Conservation (phyloP, 495 filamentous ascomycete genomes). For the Hypoxylon fuscum region DNA sequence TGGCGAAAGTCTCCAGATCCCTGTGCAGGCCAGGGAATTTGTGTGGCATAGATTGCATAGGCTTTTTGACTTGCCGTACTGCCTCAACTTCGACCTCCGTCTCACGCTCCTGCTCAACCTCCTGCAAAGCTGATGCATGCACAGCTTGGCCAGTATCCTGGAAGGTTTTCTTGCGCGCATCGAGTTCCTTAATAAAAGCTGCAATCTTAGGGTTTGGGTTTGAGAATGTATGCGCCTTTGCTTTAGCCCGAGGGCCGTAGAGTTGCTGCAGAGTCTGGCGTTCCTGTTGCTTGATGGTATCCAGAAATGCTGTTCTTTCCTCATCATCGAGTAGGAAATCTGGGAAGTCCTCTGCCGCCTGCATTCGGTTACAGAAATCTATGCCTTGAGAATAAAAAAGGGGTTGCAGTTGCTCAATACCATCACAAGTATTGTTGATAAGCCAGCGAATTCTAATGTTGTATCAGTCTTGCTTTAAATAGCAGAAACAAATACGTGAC, state of each 20-base stretch:
- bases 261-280: constrained; percentile 48
- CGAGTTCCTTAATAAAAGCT: constrained; percentile 45
- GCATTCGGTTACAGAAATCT: constrained; percentile 60
- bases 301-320: constrained; percentile 27
- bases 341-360: constrained; percentile 42
- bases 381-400: constrained; percentile 65
- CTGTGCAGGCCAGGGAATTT: constrained; percentile 45
- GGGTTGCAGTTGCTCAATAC: constrained; percentile 62
- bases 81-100: constrained; percentile 57
- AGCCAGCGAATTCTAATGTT: constrained; percentile 60
- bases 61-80: constrained; percentile 57
- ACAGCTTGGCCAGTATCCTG: constrained; percentile 48
- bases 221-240: neutral
- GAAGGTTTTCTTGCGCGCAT: constrained; percentile 38
- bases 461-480: constrained; percentile 8
- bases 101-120: constrained; percentile 63
- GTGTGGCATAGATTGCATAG: constrained; percentile 35
- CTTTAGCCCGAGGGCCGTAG: constrained; percentile 43
- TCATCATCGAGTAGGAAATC: constrained; percentile 31
- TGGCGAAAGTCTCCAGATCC: constrained; percentile 40
- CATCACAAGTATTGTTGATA: constrained; percentile 66
- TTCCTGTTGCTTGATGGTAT: constrained; percentile 46
- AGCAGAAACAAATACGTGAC: neutral
- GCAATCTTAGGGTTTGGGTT: constrained; percentile 37
- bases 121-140: constrained; percentile 54